phyloP scores from a whole-genome alignment of 2,329 filamentous ascomycete genomes.

The Fusarium sp. region DNA sequence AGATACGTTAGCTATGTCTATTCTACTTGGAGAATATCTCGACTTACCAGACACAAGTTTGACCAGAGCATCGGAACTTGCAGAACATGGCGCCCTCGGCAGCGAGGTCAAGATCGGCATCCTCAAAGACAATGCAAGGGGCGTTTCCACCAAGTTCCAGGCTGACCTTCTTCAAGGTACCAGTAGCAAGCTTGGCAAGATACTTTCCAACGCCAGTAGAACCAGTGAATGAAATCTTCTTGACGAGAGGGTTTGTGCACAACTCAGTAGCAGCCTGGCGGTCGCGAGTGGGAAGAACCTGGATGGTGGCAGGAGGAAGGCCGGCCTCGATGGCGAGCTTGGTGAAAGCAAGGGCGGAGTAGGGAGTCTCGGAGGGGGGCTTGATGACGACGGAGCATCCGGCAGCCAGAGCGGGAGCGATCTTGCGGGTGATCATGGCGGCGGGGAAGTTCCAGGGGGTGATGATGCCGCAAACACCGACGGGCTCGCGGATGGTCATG shows the following conservation, averaged over 20 bases:
- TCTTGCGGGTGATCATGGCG: slow-evolving; percentile 51
- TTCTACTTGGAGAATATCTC: accelerated
- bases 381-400: slow-evolving; percentile 81
- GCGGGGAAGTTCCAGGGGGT: slow-evolving; percentile 50
- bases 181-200: slow-evolving; percentile 67
- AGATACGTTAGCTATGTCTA: slow-evolving; percentile 7
- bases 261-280: slow-evolving; percentile 45
- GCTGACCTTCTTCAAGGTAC: slow-evolving; percentile 71
- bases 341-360: slow-evolving; percentile 75
- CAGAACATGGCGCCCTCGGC: slow-evolving; percentile 62
- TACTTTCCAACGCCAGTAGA: slow-evolving; percentile 70
- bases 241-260: slow-evolving; percentile 41
- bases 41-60: slow-evolving; percentile 67
- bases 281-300: slow-evolving; percentile 44
- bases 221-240: slow-evolving; percentile 76
- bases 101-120: slow-evolving; percentile 70
- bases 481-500: slow-evolving; percentile 70
- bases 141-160: slow-evolving; percentile 78
- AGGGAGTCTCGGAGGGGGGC: slow-evolving; percentile 77
- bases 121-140: slow-evolving; percentile 70
- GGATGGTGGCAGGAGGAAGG: slow-evolving; percentile 60
- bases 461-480: slow-evolving; percentile 56
- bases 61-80: slow-evolving; percentile 57
- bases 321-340: slow-evolving; percentile 76
- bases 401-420: slow-evolving; percentile 69